Conservation (phyloP, 352 stramenopile genomes). For the Phytopythium kandeliae region DNA sequence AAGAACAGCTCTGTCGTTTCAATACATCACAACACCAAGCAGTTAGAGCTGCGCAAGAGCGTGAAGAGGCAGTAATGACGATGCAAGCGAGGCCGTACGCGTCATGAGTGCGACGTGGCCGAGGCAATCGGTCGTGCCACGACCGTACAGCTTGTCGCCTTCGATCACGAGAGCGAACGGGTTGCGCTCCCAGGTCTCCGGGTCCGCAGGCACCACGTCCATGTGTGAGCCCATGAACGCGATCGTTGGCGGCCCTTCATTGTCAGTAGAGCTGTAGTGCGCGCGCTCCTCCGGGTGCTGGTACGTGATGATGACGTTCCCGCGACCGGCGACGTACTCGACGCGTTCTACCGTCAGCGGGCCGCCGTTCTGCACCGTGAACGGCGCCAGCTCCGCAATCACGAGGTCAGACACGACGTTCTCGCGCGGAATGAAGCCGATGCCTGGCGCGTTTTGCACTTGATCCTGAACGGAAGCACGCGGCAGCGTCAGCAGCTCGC, state of each 20-base stretch:
- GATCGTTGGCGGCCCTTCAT: no score
- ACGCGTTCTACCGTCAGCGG: slow-evolving; percentile 63
- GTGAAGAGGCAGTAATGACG: no score
- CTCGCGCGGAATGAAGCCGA: slow-evolving; percentile 77
- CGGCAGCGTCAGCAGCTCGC: no score
- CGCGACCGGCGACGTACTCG: slow-evolving; percentile 72
- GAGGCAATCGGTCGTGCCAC: slow-evolving; percentile 89
- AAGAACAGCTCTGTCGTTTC: slow-evolving; percentile 41
- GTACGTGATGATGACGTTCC: slow-evolving; percentile 91
- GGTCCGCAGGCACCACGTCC: slow-evolving; percentile 89
- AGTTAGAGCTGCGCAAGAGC: no score
- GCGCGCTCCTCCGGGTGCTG: slow-evolving; percentile 37
- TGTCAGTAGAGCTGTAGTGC: no score
- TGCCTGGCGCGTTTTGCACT: slow-evolving; percentile 57
- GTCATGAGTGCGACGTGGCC: slow-evolving; percentile 90
- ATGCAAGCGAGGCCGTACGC: slow-evolving; percentile 8
- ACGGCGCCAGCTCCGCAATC: slow-evolving; percentile 71
- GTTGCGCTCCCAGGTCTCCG: slow-evolving; percentile 81
- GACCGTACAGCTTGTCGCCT: slow-evolving; percentile 88
- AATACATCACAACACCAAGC: no score
- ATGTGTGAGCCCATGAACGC: slow-evolving; percentile 88
- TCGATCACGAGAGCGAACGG: slow-evolving; percentile 85
- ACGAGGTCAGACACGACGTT: slow-evolving; percentile 85
- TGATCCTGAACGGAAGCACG: slow-evolving; percentile 24
- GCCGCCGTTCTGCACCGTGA: slow-evolving; percentile 69